Percentiles rank a stretch among this genome's conserved stretches.
Evolutionary conservation across 345 rosid genomes (phyloP).

Genomic region (Chamaenerion angustifolium): DNA sequence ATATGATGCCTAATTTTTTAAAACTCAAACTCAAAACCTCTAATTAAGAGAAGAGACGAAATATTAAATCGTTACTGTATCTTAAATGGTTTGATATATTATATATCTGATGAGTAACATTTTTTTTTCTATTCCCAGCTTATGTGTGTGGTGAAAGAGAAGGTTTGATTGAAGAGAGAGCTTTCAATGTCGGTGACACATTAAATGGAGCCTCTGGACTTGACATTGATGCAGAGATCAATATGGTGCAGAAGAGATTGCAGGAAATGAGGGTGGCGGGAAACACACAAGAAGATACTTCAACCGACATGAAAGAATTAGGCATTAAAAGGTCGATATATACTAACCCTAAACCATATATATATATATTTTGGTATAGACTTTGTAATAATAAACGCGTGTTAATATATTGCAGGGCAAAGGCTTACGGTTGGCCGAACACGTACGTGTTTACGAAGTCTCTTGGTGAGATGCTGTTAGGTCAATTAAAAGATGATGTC

Average conservation of each 20-base stretch:
- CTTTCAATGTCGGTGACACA: slow-evolving; percentile 46
- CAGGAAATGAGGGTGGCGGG: slow-evolving; percentile 21
- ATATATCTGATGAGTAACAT: too few relatives aligned
- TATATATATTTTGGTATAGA: too few relatives aligned
- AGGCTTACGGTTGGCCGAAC: slow-evolving; percentile 69
- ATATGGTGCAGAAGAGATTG: slow-evolving; percentile 28
- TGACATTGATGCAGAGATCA: slow-evolving; percentile 37
- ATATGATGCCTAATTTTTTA: too few relatives aligned
- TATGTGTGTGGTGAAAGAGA: slow-evolving; percentile 44
- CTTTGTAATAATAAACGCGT: too few relatives aligned
- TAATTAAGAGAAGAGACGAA: too few relatives aligned
- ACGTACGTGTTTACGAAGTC: slow-evolving; percentile 81
- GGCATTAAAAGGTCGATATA: slow-evolving; percentile 36
- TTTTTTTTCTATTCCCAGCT: slow-evolving; percentile 30
- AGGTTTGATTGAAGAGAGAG: slow-evolving; percentile 24
- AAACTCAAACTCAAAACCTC: too few relatives aligned
- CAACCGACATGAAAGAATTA: slow-evolving; percentile 37
- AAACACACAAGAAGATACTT: slow-evolving; percentile 27
- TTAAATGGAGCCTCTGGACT: slow-evolving; percentile 33
- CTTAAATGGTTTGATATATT: too few relatives aligned
- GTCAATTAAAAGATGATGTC: slow-evolving; percentile 23
- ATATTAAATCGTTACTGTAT: too few relatives aligned
- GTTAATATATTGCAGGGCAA: too few relatives aligned
- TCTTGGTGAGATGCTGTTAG: slow-evolving; percentile 73
- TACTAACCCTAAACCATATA: too few relatives aligned